Conservation (phyloP, 176 grass and related monocot genomes). For the Cocos nucifera region DNA sequence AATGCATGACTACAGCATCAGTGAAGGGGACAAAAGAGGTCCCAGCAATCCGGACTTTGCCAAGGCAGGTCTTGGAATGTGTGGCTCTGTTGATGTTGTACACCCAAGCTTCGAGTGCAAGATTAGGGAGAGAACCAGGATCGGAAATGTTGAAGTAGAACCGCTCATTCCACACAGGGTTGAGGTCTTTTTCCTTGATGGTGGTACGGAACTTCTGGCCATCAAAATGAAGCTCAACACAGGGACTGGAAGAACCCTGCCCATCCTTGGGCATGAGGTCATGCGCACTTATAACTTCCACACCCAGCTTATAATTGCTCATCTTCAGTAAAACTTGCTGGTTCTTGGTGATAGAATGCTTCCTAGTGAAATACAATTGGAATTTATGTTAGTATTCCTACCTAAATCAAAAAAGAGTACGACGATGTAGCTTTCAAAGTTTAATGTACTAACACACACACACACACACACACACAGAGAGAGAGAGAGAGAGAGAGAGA, state of each 20-base stretch:
- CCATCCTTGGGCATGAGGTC: conserved; percentile 54
- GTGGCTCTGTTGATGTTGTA: conserved; percentile 40
- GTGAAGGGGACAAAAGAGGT: conserved; percentile 56
- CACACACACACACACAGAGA: no score
- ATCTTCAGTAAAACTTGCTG: conserved; percentile 7
- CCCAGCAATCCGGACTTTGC: conserved; percentile 57
- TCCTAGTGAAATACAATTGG: no score
- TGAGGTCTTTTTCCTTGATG: conserved; percentile 60
- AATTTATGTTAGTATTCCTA: no score
- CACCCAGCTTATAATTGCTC: conserved; percentile 67
- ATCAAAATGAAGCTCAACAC: conserved; percentile 73
- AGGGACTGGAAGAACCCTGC: conserved; percentile 47
- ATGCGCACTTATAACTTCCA: conserved; percentile 65
- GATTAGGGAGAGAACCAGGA: conserved; percentile 45
- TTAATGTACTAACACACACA: no score
- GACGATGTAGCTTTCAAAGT: no score
- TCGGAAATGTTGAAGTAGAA: conserved; percentile 80
- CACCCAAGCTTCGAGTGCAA: conserved; percentile 53
- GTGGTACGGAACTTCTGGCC: conserved; percentile 62
- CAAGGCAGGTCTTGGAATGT: conserved; percentile 50
- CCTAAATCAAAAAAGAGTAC: no score
- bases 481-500: no score
- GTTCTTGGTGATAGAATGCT: no score
- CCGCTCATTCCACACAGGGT: conserved; percentile 64
- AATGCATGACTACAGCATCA: conserved; percentile 43